A percentile compares a stretch with the other conserved stretches of the same genome.
Evolutionary conservation across 1,284 basidiomycete genomes (phyloP).

Genomic region (Rhodotorula sp.): DNA sequence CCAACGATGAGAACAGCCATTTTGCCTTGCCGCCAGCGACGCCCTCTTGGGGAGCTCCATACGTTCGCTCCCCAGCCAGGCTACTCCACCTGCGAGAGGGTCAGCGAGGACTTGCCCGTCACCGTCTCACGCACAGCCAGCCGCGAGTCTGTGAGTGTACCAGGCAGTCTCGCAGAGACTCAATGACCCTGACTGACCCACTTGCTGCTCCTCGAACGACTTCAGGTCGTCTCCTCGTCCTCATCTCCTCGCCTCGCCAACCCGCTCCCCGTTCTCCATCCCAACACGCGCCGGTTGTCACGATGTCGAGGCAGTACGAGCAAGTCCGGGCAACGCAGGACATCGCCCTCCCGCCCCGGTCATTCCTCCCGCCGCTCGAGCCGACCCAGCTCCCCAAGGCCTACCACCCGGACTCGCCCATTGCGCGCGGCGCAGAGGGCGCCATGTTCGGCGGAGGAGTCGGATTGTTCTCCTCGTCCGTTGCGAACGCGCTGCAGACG

Average conservation of each 20-base stretch:
- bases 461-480: constrained; percentile 35
- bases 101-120: no score
- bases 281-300: background rate
- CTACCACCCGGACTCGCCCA: constrained; percentile 26
- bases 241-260: background rate
- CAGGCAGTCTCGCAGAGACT: background rate
- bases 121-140: no score
- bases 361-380: constrained; percentile 34
- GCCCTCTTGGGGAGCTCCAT: no score
- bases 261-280: no score
- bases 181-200: background rate
- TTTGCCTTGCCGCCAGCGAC: no score
- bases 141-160: no score
- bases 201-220: background rate
- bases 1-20: no score
- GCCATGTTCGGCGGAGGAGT: constrained; percentile 34
- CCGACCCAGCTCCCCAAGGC: constrained; percentile 13
- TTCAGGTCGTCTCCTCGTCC: background rate
- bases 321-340: constrained; percentile 20
- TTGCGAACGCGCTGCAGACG: constrained; percentile 43
- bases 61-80: no score
- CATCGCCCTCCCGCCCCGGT: constrained; percentile 37
- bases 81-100: no score
- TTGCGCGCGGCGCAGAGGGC: constrained; percentile 34
- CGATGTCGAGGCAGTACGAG: constrained; percentile 4